Base-by-base conservation (phyloP, 2,329 filamentous ascomycete species). In the Epicoccum sorghinum region DNA sequence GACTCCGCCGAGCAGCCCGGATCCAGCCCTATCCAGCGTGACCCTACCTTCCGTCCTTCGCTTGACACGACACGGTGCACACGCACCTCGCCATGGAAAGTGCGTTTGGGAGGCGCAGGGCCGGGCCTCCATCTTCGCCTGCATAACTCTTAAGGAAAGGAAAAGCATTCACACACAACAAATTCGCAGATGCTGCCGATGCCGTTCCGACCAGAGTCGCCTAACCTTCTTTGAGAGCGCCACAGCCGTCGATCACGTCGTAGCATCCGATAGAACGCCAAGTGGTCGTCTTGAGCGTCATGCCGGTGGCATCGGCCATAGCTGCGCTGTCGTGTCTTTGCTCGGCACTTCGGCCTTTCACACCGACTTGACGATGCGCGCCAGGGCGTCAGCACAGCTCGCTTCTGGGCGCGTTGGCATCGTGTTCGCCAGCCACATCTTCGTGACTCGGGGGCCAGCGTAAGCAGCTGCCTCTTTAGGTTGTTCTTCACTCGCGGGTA, bases 1-100 rank as follows among this genome's bases (percentile, higher is more conserved):
- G 46, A 59, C 60, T 60, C 55, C 57, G 62, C 65, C 65, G 68
- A 69, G 59, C 55, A 47, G 47, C 40, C 49, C 53, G 43, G 51
- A 47, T 30, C 42, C 47, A 51, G 38, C 36, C 23, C 33, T 49
- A 38, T 14, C 33, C 51, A 51, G 40, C 52, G 46, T 49, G 42
- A 48, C 40, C 24, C 30, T 45, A 24, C 52, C 35, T 25, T 30
- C 42, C 36, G 7, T 27, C 41, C 46, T 47, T 27, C 27, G 42
- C 47, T 23, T 42, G 52, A 50, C 45, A 36, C 33, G 46, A 45
- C 42, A 18, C 18, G 18, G 18, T 18, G 18, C 18, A 42, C 47
- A 36, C 52, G 37, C 37, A 36, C 52, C 41, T 45, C 52, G 40
- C 30, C 52, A 23, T 39, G 30, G 41, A 32, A 29, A 37, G 25